These are phyloP conservation scores for Solanum ossicruentum DNA, from an alignment of 257 asterid species.

Conservation along the genomic window DNA sequence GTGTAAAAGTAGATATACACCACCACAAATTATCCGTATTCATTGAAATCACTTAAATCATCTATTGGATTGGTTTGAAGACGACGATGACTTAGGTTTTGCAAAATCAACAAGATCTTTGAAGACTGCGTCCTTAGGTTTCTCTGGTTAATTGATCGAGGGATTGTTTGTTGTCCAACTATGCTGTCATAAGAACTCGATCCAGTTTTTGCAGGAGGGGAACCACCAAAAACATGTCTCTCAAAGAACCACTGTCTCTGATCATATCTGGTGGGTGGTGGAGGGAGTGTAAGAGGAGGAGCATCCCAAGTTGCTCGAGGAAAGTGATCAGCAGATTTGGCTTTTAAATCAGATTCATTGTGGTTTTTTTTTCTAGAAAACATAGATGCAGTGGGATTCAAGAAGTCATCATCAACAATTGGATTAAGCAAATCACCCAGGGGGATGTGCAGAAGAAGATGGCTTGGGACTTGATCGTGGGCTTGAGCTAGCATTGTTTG, in stretches of 20 bases:
- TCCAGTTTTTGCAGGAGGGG: conserved; percentile 37
- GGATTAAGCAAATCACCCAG: conserved; percentile 29
- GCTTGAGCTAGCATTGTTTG: conserved; percentile 23
- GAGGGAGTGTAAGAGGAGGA: conserved; percentile 43
- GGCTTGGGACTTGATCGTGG: conserved; percentile 23
- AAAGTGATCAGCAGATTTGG: conserved; percentile 40
- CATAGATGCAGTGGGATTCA: conserved; percentile 76
- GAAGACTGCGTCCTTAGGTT: conserved; percentile 68
- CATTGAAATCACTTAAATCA: conserved; percentile 22
- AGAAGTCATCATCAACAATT: conserved; percentile 36
- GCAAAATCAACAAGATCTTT: conserved; percentile 90
- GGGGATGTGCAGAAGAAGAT: conserved; percentile 23
- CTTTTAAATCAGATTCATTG: conserved; percentile 22
- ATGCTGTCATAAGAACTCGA: conserved; percentile 63
- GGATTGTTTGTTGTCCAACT: conserved; percentile 67
- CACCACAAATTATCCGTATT: conserved; percentile 14
- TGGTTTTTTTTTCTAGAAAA: conserved; percentile 33
- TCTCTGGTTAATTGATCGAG: conserved; percentile 53
- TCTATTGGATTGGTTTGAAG: conserved; percentile 56
- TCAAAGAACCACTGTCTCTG: conserved; percentile 79
- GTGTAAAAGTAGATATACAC: conserved; percentile 2
- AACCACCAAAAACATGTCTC: conserved; percentile 27
- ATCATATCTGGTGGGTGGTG: conserved; percentile 70
- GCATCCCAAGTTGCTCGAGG: conserved; percentile 54
- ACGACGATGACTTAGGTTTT: conserved; percentile 77